Evolutionary conservation across 345 rosid genomes (phyloP).

Genomic region (Rhodamnia argentea): DNA sequence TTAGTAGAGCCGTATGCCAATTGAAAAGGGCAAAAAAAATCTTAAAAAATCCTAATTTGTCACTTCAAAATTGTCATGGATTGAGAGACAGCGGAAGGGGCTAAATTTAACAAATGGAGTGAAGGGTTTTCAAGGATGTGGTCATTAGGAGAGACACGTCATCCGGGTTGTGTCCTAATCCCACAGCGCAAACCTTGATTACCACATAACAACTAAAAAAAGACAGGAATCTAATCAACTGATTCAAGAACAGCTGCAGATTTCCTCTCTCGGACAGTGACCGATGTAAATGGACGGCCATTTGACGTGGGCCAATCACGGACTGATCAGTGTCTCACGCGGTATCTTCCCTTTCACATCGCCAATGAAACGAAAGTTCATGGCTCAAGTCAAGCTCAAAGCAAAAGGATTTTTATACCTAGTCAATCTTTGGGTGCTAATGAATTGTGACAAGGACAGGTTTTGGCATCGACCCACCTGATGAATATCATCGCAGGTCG

Average conservation of each 20-base stretch:
- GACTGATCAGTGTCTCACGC: neutral
- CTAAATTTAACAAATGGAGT: neutral
- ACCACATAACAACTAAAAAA: neutral
- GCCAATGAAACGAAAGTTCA: neutral
- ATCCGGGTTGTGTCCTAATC: neutral
- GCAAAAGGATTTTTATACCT: neutral
- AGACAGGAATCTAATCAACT: no score
- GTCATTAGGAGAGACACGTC: neutral
- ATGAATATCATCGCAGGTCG: neutral
- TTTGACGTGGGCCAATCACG: slow-evolving; percentile 21
- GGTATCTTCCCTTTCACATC: neutral
- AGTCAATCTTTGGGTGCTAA: neutral
- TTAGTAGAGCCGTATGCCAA: no score
- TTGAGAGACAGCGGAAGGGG: neutral
- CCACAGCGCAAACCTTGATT: neutral
- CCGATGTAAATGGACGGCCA: neutral
- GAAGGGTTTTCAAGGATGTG: neutral
- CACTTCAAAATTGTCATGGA: no score
- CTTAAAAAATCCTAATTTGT: no score
- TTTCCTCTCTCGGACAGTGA: neutral
- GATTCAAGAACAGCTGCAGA: neutral
- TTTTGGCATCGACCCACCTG: neutral
- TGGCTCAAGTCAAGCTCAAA: neutral
- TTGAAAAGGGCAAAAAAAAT: no score
- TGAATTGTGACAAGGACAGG: neutral